Percentiles rank a stretch among this genome's conserved stretches.
Evolutionary conservation across 192 early-diverging fungal genomes (phyloP).

Genomic region (Tieghemiomyces parasiticus): DNA sequence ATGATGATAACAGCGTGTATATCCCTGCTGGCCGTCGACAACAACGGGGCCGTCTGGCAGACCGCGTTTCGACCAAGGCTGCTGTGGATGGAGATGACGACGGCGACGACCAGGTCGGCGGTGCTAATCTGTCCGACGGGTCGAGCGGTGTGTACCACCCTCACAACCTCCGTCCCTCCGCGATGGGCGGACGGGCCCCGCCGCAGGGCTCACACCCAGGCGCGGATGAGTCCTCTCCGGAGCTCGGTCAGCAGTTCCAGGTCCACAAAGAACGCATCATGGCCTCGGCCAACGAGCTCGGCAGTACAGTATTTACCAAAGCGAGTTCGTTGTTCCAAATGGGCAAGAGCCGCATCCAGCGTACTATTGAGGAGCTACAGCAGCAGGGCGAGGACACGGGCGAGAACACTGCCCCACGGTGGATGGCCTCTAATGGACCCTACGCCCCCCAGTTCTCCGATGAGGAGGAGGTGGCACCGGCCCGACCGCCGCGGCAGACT

Average conservation of each 20-base stretch:
- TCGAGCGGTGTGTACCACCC: no score
- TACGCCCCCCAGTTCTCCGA: not conserved
- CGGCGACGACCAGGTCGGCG: no score
- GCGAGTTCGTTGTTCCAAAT: slow-evolving; percentile 31
- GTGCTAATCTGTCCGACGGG: no score
- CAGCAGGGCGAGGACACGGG: not conserved
- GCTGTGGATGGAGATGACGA: not conserved
- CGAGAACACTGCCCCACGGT: not conserved
- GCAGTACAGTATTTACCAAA: slow-evolving; percentile 26
- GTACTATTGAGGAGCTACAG: slow-evolving; percentile 11
- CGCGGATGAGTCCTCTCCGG: not conserved
- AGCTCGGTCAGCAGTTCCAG: slow-evolving; percentile 1
- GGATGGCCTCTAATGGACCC: not conserved
- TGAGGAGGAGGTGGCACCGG: not conserved
- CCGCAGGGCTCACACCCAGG: no score
- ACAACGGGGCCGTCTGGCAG: no score
- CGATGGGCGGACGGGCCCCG: no score
- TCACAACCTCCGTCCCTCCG: no score
- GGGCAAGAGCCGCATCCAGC: slow-evolving; percentile 19
- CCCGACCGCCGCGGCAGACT: not conserved
- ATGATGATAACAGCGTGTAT: not conserved
- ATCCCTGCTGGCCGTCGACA: no score
- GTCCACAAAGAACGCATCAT: slow-evolving; percentile 14
- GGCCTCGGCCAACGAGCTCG: slow-evolving; percentile 28
- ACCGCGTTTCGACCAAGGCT: not conserved